Percentiles rank a stretch among this genome's conserved stretches.
These are phyloP conservation scores for Ophiocordyceps unilateralis DNA, from an alignment of 2,329 filamentous ascomycete species.

Conservation along the genomic window DNA sequence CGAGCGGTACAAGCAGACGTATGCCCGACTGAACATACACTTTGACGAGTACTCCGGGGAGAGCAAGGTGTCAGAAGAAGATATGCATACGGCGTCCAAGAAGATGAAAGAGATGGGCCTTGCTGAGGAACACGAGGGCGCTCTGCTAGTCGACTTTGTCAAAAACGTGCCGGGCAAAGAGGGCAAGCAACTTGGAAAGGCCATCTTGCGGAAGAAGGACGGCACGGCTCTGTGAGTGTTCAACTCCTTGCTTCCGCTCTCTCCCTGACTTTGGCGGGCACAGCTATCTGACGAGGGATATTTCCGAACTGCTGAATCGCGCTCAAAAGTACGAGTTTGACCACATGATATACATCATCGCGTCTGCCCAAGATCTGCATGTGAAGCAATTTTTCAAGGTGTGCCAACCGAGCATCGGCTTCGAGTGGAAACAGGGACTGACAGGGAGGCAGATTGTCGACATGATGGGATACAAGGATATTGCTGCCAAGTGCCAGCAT, in stretches of 20 bases:
- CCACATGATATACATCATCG: constrained; percentile 66
- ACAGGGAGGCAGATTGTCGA: constrained; percentile 41
- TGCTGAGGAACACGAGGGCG: constrained; percentile 53
- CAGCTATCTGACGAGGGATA: constrained; percentile 52
- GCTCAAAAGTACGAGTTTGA: constrained; percentile 49
- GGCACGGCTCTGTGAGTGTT: constrained; percentile 46
- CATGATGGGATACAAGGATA: constrained; percentile 50
- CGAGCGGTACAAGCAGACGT: constrained; percentile 30
- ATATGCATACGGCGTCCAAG: constrained; percentile 46
- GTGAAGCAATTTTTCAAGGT: constrained; percentile 53
- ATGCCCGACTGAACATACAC: constrained; percentile 51
- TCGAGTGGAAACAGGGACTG: not conserved
- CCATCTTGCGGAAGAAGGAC: constrained; percentile 53
- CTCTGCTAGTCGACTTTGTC: constrained; percentile 54
- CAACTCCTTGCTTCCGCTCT: not conserved
- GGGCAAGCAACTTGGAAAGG: constrained; percentile 52
- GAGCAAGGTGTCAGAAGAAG: constrained; percentile 49
- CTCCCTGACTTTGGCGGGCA: not conserved
- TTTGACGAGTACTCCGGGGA: constrained; percentile 61
- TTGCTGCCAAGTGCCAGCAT: constrained; percentile 52
- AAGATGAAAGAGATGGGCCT: constrained; percentile 47
- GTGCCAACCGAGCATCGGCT: not conserved
- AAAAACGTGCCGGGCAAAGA: constrained; percentile 49
- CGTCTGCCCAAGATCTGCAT: constrained; percentile 54
- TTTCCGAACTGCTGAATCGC: constrained; percentile 54